A percentile compares a stretch with the other conserved stretches of the same genome.
phyloP scores from a whole-genome alignment of 805 yeast species.

The Torulaspora franciscae region DNA sequence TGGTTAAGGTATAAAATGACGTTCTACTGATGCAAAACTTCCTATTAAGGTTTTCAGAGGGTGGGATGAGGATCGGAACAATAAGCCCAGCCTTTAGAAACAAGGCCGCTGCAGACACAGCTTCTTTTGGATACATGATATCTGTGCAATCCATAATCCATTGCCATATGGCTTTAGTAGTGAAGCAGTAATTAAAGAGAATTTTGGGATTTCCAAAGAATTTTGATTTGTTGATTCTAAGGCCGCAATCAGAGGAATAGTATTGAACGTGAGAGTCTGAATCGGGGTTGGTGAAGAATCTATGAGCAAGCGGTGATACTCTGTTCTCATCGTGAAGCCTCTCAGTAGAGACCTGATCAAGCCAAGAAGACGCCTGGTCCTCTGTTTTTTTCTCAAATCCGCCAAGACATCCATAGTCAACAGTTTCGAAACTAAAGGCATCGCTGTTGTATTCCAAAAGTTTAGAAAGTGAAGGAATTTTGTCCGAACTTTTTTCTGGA shows the following conservation, averaged over 20 bases:
- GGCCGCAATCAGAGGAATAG: constrained; percentile 61
- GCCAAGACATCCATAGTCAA: constrained; percentile 11
- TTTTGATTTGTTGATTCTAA: constrained; percentile 50
- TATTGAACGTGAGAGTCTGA: constrained; percentile 79
- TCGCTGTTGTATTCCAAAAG: constrained; percentile 33
- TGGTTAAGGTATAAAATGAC: constrained; percentile 42
- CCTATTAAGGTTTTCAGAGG: constrained; percentile 33
- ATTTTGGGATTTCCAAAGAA: constrained; percentile 31
- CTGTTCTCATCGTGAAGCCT: constrained; percentile 23
- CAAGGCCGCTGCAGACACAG: constrained; percentile 47
- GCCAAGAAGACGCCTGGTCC: constrained; percentile 12
- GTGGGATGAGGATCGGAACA: constrained; percentile 39
- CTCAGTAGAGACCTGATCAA: constrained; percentile 10
- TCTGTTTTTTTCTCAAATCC: constrained; percentile 1
- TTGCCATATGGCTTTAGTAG: constrained; percentile 76
- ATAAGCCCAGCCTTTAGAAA: constrained; percentile 47
- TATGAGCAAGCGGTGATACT: constrained; percentile 65
- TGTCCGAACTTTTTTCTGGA: constrained; percentile 49
- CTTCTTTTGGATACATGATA: constrained; percentile 48
- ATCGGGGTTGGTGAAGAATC: constrained; percentile 82
- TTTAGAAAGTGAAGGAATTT: constrained; percentile 38
- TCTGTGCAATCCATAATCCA: constrained; percentile 93
- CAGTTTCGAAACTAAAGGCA: constrained; percentile 35
- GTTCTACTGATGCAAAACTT: constrained; percentile 37
- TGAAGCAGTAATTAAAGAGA: constrained; percentile 45